Evolutionary conservation across 495 filamentous ascomycete genomes (phyloP).

Genomic region (Penicillium arizonense): DNA sequence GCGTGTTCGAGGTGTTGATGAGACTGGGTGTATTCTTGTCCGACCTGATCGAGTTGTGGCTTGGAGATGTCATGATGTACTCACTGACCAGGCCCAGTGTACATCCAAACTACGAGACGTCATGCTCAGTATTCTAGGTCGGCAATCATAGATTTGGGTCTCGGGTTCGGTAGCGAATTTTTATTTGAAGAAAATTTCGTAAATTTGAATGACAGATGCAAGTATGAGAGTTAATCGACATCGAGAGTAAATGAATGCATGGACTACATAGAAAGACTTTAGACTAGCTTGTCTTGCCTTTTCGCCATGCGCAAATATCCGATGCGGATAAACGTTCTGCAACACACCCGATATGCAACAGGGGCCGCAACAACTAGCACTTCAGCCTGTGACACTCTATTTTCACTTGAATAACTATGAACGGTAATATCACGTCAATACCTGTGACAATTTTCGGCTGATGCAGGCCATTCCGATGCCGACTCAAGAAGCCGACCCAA

Average conservation of each 20-base stretch:
- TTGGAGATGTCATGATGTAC: constrained; percentile 26
- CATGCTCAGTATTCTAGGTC: constrained; percentile 15
- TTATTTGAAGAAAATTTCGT: too few relatives aligned
- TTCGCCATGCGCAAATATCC: neutral
- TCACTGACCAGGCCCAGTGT: constrained; percentile 7
- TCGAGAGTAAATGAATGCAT: too few relatives aligned
- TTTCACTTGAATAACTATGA: too few relatives aligned
- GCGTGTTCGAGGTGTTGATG: constrained; percentile 42
- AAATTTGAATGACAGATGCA: too few relatives aligned
- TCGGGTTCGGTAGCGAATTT: neutral
- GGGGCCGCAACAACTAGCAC: too few relatives aligned
- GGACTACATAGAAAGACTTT: too few relatives aligned
- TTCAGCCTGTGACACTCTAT: too few relatives aligned
- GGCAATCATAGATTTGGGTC: neutral
- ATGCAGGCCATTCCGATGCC: neutral
- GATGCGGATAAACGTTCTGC: neutral
- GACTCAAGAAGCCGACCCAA: neutral
- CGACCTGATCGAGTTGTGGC: constrained; percentile 50
- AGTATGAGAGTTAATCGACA: too few relatives aligned
- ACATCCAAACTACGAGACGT: constrained; percentile 12
- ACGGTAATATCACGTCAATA: too few relatives aligned
- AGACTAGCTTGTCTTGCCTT: too few relatives aligned
- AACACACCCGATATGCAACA: too few relatives aligned
- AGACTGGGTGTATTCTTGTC: constrained; percentile 50
- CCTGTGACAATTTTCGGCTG: too few relatives aligned